Conservation (phyloP, 106 monocot species). For the Dendrobium catenatum region DNA sequence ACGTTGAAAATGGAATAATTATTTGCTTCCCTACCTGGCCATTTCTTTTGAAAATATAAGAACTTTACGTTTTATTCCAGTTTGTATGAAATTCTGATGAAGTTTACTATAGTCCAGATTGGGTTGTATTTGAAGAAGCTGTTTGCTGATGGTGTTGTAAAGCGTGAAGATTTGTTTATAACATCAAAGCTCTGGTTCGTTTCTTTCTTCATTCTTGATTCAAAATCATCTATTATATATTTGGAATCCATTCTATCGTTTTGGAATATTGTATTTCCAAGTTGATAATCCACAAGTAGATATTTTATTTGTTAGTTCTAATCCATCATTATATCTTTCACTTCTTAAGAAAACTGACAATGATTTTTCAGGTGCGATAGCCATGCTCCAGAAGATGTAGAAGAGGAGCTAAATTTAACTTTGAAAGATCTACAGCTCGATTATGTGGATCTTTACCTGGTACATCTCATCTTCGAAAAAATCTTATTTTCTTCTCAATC, state of each 20-base stretch:
- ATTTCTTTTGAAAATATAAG: not conserved
- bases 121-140: conserved; percentile 47
- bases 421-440: conserved; percentile 66
- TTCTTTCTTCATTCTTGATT: not conserved
- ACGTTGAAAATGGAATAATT: not conserved
- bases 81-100: not conserved
- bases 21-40: not conserved
- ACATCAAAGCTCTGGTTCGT: conserved; percentile 60
- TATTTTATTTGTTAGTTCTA: too few relatives aligned
- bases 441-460: conserved; percentile 53
- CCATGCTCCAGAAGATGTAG: conserved; percentile 58
- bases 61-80: not conserved
- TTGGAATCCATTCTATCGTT: not conserved
- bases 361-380: conserved; percentile 51
- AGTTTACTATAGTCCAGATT: conserved; percentile 23
- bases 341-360: not conserved
- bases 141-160: conserved; percentile 48
- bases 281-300: not conserved
- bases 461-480: conserved; percentile 13
- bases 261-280: not conserved
- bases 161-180: conserved; percentile 55
- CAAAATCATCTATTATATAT: not conserved
- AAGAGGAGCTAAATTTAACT: conserved; percentile 40
- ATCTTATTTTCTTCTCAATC: too few relatives aligned
- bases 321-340: too few relatives aligned